Evolutionary conservation across 2,329 filamentous ascomycete genomes (phyloP).

Genomic region (Beauveria australis): DNA sequence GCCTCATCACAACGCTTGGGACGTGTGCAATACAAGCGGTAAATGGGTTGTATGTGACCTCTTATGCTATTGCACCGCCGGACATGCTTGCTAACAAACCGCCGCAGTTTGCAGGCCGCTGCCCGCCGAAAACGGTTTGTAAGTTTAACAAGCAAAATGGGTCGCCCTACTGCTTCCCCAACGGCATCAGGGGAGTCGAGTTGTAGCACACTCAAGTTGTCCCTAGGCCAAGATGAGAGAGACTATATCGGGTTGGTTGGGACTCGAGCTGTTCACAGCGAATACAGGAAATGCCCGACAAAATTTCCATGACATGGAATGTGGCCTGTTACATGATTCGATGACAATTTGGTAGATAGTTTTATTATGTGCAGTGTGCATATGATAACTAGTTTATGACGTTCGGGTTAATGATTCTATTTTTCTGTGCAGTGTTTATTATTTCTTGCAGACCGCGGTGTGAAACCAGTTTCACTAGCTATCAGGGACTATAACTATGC

Average conservation of each 20-base stretch:
- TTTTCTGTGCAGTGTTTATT: background rate
- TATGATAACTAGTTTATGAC: no score
- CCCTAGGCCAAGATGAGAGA: no score
- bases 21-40: background rate
- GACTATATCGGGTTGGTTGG: no score
- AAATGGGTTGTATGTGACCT: background rate
- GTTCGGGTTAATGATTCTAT: background rate
- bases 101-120: background rate
- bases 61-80: no score
- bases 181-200: fast-evolving
- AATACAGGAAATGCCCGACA: no score
- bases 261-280: no score
- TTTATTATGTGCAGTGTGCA: no score
- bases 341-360: no score
- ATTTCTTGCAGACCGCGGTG: background rate
- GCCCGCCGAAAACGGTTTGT: background rate
- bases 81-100: background rate
- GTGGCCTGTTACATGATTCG: no score
- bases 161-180: background rate
- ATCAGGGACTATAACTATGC: background rate
- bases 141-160: background rate
- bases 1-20: background rate
- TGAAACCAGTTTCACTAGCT: background rate
- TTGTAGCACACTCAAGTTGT: no score
- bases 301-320: no score